Evolutionary conservation across 2,329 filamentous ascomycete species (phyloP).

Genomic region (Catunica adiposa): DNA sequence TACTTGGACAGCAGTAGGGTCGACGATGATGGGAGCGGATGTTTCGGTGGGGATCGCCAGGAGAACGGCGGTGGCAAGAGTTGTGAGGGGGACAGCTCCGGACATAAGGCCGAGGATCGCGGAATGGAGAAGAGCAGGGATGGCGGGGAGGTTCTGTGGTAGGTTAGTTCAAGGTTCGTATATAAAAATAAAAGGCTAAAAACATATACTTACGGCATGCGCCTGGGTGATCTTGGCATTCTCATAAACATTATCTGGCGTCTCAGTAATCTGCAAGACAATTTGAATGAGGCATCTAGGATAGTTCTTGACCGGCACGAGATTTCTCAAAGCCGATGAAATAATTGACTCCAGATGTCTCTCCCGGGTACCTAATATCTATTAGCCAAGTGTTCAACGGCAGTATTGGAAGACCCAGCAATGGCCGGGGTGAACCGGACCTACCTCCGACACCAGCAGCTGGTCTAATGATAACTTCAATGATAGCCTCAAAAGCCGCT

Average conservation of each 20-base stretch:
- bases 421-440: constrained; percentile 16
- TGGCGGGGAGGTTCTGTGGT: constrained; percentile 53
- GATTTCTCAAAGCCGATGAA: constrained; percentile 52
- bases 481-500: constrained; percentile 72
- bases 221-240: constrained; percentile 44
- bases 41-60: constrained; percentile 38
- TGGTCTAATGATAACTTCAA: constrained; percentile 83
- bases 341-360: constrained; percentile 68
- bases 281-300: constrained; percentile 66
- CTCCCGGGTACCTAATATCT: constrained; percentile 46
- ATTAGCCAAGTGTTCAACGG: background rate
- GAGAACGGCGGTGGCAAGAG: constrained; percentile 49
- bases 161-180: background rate
- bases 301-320: constrained; percentile 59
- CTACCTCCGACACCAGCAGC: constrained; percentile 66
- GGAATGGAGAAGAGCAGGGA: constrained; percentile 71
- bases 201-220: constrained; percentile 34
- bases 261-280: constrained; percentile 57
- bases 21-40: constrained; percentile 30
- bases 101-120: constrained; percentile 64
- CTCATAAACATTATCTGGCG: constrained; percentile 50
- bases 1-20: constrained; percentile 48
- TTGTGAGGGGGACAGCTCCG: constrained; percentile 63
- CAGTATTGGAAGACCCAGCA: background rate
- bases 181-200: background rate